Evolutionary conservation across 176 grass and related monocot genomes (phyloP), one percentile per base, ranked within the genome.

Genomic region (Bolboschoenus planiculmis): DNA sequence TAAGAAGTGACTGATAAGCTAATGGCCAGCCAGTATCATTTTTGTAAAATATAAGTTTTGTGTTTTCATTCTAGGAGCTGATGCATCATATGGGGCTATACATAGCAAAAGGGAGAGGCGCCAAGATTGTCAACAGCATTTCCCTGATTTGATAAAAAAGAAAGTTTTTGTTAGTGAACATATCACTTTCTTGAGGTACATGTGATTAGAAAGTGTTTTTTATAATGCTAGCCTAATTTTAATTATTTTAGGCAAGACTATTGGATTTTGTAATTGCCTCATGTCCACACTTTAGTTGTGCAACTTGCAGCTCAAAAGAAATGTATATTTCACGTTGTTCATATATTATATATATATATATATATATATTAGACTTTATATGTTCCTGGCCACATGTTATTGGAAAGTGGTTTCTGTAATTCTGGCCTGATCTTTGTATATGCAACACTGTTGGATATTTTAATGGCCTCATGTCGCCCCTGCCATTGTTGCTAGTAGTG

Each of bases 1-100:
- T 50, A 74, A 21, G 6, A 40, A 47, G 21, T 27, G 43, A 74
- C 40, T 74, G 11, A 40, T 47, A 74, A 48, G 14, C 11, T 74
- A 48, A 74, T 73, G 43, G 11, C 70, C 23, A 48, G 23, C 24
- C 42, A 74, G 29, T 10, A 46, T 46, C 4, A 47, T 46, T 7
- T 48, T 71, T 42, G 5, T 23, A 64, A 9, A 46, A 47, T 29
- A 58, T 37, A 31, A 59, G 13, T 70, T 29, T 59, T 35, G 7
- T 78, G 18, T 15, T 54, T 60, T n/a, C 56, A 13, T 51, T 86
- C 54, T 86, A 97, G 91, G 95, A 92, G 27, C 55, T 94, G 21
- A 87, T 97, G 82, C 94, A 97, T 86, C 86, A 97, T 85, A 89
- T 97, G 39, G 94, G 94, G 81, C 90, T 97, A 71, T 91, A 95